These are phyloP conservation scores for Aureobasidium namibiae DNA, from an alignment of 2,329 filamentous ascomycete genomes.

Conservation along the genomic window DNA sequence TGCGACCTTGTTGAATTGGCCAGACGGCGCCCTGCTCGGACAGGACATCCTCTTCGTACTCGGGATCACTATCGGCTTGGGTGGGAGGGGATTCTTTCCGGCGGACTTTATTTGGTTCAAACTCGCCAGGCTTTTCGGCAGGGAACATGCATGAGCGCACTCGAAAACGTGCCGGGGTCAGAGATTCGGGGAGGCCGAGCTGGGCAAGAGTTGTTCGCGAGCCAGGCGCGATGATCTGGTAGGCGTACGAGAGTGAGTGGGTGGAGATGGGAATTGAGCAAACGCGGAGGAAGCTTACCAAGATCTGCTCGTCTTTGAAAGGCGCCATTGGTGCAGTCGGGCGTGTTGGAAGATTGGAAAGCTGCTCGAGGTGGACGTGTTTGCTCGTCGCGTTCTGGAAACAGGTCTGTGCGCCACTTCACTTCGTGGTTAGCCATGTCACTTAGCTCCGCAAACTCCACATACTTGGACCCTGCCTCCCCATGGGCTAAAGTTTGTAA, in stretches of 20 bases:
- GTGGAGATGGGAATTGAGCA: too few relatives aligned
- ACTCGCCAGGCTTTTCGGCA: conserved; percentile 66
- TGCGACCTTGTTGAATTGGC: conserved; percentile 72
- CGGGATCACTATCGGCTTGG: conserved; percentile 48
- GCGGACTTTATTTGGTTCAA: conserved; percentile 73
- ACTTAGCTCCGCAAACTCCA: background rate
- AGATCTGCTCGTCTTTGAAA: conserved; percentile 39
- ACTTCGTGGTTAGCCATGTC: too few relatives aligned
- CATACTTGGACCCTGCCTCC: background rate
- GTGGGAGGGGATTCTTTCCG: conserved; percentile 29
- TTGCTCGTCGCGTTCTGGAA: background rate
- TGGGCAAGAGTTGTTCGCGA: conserved; percentile 87
- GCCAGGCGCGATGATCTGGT: conserved; percentile 64
- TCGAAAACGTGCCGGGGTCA: conserved; percentile 80
- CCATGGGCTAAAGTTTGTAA: too few relatives aligned
- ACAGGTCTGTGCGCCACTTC: background rate
- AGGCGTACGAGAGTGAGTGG: background rate
- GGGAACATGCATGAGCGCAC: conserved; percentile 91
- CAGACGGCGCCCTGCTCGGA: conserved; percentile 85
- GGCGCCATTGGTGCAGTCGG: conserved; percentile 28
- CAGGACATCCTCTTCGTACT: conserved; percentile 82
- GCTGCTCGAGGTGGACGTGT: conserved; percentile 6
- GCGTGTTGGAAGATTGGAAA: background rate
- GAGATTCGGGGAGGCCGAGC: conserved; percentile 78
- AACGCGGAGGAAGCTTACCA: conserved; percentile 22